A percentile compares a stretch with the other conserved stretches of the same genome.
phyloP scores from a whole-genome alignment of 345 rosid genomes.

The Diplotaxis tenuifolia region DNA sequence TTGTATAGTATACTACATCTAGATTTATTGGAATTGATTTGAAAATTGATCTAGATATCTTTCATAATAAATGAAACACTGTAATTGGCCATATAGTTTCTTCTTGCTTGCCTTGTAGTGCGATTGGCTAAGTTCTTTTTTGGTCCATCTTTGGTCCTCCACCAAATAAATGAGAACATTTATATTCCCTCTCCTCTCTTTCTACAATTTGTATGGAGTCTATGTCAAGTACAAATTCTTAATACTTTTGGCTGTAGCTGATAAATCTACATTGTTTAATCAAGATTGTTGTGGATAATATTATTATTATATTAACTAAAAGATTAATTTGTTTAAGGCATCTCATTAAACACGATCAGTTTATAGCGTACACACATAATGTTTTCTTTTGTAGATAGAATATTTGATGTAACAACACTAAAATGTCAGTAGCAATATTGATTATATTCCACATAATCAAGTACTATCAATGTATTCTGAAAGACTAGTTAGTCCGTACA shows the following conservation, averaged over 20 bases:
- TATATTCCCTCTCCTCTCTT: slow-evolving; percentile 27
- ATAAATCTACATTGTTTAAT: slow-evolving; percentile 20
- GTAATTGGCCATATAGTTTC: slow-evolving; percentile 9
- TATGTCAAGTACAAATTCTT: slow-evolving; percentile 36
- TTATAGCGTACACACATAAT: slow-evolving; percentile 30
- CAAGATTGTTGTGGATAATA: slow-evolving; percentile 17
- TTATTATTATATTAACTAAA: slow-evolving; percentile 17
- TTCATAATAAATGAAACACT: slow-evolving; percentile 8
- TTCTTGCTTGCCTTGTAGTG: slow-evolving; percentile 2
- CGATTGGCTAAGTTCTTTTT: slow-evolving; percentile 24
- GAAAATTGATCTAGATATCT: background rate
- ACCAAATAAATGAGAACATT: slow-evolving; percentile 36
- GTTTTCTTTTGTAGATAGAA: slow-evolving; percentile 26
- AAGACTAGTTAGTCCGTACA: background rate
- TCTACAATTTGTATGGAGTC: slow-evolving; percentile 27
- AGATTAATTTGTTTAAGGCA: background rate
- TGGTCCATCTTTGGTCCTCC: slow-evolving; percentile 38
- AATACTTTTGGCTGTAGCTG: slow-evolving; percentile 16
- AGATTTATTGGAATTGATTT: background rate
- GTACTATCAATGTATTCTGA: background rate
- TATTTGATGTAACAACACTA: slow-evolving; percentile 38
- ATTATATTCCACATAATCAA: slow-evolving; percentile 30
- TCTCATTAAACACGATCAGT: slow-evolving; percentile 8
- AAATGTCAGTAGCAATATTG: slow-evolving; percentile 9
- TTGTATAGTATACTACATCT: background rate